phyloP scores from a whole-genome alignment of 2,329 filamentous ascomycete species.

The Xylariaceae sp. region DNA sequence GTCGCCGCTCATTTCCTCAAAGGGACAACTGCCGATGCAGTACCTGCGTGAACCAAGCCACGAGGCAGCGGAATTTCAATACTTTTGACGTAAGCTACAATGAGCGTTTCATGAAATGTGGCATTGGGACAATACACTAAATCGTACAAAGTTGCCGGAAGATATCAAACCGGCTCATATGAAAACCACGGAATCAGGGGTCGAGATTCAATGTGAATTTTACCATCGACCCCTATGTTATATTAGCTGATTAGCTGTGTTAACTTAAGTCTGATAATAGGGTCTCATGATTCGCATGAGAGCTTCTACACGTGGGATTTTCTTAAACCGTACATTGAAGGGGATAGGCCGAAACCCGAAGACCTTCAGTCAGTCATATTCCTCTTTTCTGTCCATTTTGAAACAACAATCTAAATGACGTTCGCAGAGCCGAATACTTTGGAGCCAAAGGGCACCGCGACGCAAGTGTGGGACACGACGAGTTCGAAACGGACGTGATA shows the following conservation, averaged over 20 bases:
- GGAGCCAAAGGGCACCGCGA: constrained; percentile 33
- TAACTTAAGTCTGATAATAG: constrained; percentile 35
- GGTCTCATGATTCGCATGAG: constrained; percentile 55
- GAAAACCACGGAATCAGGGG: constrained; percentile 31
- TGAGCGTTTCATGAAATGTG: not conserved
- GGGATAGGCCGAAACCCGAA: constrained; percentile 32
- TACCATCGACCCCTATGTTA: not conserved
- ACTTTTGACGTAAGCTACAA: constrained; percentile 52
- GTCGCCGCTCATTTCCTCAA: constrained; percentile 15
- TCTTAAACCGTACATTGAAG: constrained; percentile 43
- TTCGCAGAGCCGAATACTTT: constrained; percentile 20
- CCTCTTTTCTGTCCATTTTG: not conserved
- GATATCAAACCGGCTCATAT: constrained; percentile 37
- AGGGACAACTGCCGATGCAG: constrained; percentile 70
- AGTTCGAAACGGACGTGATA: constrained; percentile 52
- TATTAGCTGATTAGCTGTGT: constrained; percentile 5
- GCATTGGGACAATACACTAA: constrained; percentile 6
- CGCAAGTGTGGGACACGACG: constrained; percentile 46
- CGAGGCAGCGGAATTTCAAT: constrained; percentile 62
- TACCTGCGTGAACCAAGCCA: constrained; percentile 62
- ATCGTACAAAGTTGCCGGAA: constrained; percentile 39
- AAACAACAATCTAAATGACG: not conserved
- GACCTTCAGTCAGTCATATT: constrained; percentile 28
- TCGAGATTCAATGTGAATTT: constrained; percentile 46
- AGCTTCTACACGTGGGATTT: constrained; percentile 64